Evolutionary conservation across 495 filamentous ascomycete species (phyloP), one percentile per base, ranked within the genome.

Genomic region (Aspergillus ostianus): DNA sequence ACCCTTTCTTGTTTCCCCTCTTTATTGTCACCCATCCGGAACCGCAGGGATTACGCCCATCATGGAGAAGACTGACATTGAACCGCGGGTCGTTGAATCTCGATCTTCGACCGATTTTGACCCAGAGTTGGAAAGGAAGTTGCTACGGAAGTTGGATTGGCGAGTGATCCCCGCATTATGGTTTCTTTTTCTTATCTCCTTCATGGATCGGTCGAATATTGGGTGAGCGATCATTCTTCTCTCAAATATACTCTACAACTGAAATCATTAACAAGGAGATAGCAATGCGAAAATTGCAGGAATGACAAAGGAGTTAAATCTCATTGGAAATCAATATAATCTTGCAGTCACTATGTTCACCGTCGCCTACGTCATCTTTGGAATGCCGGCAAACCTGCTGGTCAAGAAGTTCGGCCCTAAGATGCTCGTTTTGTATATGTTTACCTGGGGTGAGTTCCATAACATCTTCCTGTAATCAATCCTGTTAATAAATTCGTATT

Each of bases 341-440:
- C 71, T 84, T 41, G 80, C 81, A 32, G 74, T 84, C 7, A 77
- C 80, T 41, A 75, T 83, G 20, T 86, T 84, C 73, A 85, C 83
- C 64, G 73, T 83, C 5, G 80, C 80, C 55, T 87, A 86, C 63
- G 80, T 84, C 51, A 65, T 83, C 20, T 80, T 85, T 48, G 85
- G 86, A 62, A 76, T 87, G 23, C 84, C 83, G 15, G 75, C 73
- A 47, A 87, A 87, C 63, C 70, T 88, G 55, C 74, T 87, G 68
- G 77, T 87, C 67, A 87, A 86, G 77, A 83, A 80, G 55, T 68
- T 87, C n/a, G 80, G 80, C 0, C 87, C 87, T 18, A 79, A 70
- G 12, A 73, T 75, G 56, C 68, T 84, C 29, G 69, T 76, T 0
- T 62, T 63, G 23, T 76, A 80, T 48, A 81, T 83, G 77, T 64